Conservation (phyloP, 2,329 filamentous ascomycete genomes). For the Paradendryphiella salina region DNA sequence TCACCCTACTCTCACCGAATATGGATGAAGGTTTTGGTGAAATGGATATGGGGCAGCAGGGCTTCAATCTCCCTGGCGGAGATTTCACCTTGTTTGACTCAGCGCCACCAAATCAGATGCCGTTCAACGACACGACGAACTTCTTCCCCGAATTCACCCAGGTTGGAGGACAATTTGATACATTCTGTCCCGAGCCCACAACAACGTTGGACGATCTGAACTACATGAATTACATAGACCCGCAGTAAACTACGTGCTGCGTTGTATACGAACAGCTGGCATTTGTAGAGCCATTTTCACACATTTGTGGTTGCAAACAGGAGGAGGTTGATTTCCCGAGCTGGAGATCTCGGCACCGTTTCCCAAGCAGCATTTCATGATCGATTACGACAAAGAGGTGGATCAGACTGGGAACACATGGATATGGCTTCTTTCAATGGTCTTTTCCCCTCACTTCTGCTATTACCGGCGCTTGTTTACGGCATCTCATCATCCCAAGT, state of each 20-base stretch:
- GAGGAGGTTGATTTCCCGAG: constrained; percentile 8
- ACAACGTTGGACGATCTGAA: constrained; percentile 40
- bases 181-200: constrained; percentile 32
- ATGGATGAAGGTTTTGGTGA: constrained; percentile 67
- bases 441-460: constrained; percentile 17
- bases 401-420: constrained; percentile 8
- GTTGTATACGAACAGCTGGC: constrained; percentile 25
- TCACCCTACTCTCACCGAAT: constrained; percentile 69
- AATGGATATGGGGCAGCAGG: constrained; percentile 36
- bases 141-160: constrained; percentile 48
- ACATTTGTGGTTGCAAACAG: constrained; percentile 17
- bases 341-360: constrained; percentile 22
- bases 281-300: constrained; percentile 29
- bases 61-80: constrained; percentile 41
- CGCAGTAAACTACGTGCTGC: constrained; percentile 24
- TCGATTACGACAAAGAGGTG: constrained; percentile 21
- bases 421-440: constrained; percentile 19
- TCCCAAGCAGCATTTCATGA: constrained; percentile 22
- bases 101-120: constrained; percentile 28
- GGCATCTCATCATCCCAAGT: constrained; percentile 6
- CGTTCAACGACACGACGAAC: constrained; percentile 32
- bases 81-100: constrained; percentile 67
- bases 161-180: constrained; percentile 48
- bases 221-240: constrained; percentile 27
- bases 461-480: constrained; percentile 20